Evolutionary conservation across 306 rosid genomes (phyloP).

Genomic region (Hylodesmum podocarpum): DNA sequence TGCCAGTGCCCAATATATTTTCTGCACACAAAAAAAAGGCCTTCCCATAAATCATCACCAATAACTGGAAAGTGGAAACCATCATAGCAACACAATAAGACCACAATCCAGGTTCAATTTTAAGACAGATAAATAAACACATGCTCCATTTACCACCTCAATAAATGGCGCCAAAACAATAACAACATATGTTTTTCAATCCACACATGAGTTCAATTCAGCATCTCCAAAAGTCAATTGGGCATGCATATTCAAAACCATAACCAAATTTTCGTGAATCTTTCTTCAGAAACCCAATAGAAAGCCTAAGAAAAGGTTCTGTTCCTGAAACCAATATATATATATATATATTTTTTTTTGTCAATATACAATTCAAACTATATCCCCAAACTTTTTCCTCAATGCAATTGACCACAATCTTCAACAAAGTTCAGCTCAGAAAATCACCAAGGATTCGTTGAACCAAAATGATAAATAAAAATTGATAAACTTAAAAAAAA

Average conservation of each 20-base stretch:
- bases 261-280: background rate
- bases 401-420: constrained; percentile 11
- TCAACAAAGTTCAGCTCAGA: background rate
- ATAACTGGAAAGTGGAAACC: constrained; percentile 11
- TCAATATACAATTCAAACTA: constrained; percentile 3
- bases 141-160: background rate
- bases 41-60: constrained; percentile 26
- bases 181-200: background rate
- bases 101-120: background rate
- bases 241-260: background rate
- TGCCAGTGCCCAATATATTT: constrained; percentile 31
- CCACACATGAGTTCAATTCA: background rate
- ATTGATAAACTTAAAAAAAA: background rate
- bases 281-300: background rate
- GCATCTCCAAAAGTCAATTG: background rate
- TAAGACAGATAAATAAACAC: background rate
- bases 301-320: background rate
- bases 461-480: background rate
- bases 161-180: background rate
- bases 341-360: background rate
- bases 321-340: background rate
- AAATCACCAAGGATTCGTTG: background rate
- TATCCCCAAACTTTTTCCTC: background rate
- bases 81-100: constrained; percentile 8
- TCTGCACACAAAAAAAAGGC: constrained; percentile 34